Base-by-base conservation (phyloP, 192 early-diverging fungal species). In the Phycomyces blakesleeanus region DNA sequence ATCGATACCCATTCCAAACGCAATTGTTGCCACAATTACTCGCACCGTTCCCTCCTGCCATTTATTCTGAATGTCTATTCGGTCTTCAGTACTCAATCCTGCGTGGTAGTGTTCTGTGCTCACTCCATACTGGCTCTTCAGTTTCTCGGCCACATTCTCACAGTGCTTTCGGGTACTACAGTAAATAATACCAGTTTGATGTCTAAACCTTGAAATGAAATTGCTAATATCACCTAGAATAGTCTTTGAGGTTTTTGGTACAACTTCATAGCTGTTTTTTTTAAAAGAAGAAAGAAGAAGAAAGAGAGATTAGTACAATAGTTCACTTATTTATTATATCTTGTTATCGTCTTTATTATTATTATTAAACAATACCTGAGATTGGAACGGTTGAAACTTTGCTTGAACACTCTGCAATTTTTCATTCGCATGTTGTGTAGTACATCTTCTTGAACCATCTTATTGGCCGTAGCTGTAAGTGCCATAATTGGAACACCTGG, bases 1-100 rank as follows among this genome's bases (percentile, higher is more conserved):
- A 78, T 99, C 94, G 50, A 97, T 95, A 9, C 95, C 96, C 95
- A 98, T 95, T 9, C 97, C 95, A 78, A 99, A 99, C 0, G 97
- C 97, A 21, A 98, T 82, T 0, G 97, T 99, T 0, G 95, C 97
- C 0, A 95, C 91, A 71, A 99, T 95, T 29, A 98, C 84, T 50
- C 91, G 76, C 0, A 89, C 61, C 18, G 75, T 62, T 40, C 88
- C 89, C 8, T 55, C 66, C 59, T 89, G 91, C 97, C 97, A 98
- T 22, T 82, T 84, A 52, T 83, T 68, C 74, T 98, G 97, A 16
- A 93, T 83, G 1, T 78, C 69, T 22, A 75, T 55, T 11, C 93
- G 81, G 44, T 97, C 93, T 49, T 83, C 82, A 63, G 90, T 84
- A 29, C 88, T 83, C 54, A 98, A 63, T 1, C 87, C 93, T 7